Conservation (phyloP, 805 yeast species). For the Saccharomyces paradoxus region DNA sequence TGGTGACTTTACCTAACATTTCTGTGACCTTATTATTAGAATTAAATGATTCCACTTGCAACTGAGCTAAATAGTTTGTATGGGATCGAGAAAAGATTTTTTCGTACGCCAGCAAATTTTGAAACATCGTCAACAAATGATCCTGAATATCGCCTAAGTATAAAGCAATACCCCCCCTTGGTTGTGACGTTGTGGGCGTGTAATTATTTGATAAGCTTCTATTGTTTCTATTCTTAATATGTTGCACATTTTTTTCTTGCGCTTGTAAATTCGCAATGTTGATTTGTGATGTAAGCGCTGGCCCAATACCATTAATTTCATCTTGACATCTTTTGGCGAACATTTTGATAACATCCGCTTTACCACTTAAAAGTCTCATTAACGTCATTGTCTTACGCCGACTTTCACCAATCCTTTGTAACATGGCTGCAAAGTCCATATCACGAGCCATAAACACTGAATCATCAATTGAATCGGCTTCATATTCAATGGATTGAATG, state of each 20-base stretch:
- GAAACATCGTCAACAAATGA: slow-evolving; percentile 90
- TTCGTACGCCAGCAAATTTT: slow-evolving; percentile 76
- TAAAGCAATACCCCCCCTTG: slow-evolving; percentile 81
- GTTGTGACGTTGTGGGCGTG: slow-evolving; percentile 37
- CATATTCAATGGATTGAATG: slow-evolving; percentile 62
- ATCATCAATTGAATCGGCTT: slow-evolving; percentile 67
- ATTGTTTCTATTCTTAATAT: slow-evolving; percentile 3
- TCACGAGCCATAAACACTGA: slow-evolving; percentile 73
- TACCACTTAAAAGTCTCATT: slow-evolving; percentile 77
- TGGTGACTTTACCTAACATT: slow-evolving; percentile 76
- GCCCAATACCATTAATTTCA: slow-evolving; percentile 32
- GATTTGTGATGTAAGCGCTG: slow-evolving; percentile 29
- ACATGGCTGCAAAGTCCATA: slow-evolving; percentile 62
- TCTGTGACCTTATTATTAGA: slow-evolving; percentile 75
- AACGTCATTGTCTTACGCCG: slow-evolving; percentile 83
- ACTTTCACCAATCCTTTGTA: slow-evolving; percentile 74
- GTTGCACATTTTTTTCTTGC: slow-evolving; percentile 1
- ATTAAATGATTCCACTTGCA: slow-evolving; percentile 81
- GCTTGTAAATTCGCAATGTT: slow-evolving; percentile 28
- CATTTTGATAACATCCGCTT: slow-evolving; percentile 90
- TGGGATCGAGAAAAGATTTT: slow-evolving; percentile 85
- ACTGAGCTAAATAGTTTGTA: slow-evolving; percentile 79
- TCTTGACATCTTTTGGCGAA: slow-evolving; percentile 89
- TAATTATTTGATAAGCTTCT: neutral
- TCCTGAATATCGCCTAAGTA: slow-evolving; percentile 90